Conservation (phyloP, 345 rosid genomes). For the Hirschfeldia incana region DNA sequence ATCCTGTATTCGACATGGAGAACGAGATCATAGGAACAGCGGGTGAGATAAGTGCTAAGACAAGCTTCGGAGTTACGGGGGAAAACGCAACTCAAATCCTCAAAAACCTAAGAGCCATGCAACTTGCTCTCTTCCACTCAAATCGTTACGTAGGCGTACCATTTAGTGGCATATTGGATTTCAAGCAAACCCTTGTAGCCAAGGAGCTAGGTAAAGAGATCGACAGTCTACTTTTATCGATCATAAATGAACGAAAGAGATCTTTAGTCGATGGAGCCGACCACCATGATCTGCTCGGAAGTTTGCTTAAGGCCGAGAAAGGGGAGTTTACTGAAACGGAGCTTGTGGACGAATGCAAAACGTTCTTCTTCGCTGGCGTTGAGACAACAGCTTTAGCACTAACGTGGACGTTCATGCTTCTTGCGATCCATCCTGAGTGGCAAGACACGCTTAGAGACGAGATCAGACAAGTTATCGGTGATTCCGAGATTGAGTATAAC, state of each 20-base stretch:
- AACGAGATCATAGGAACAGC: slow-evolving; percentile 64
- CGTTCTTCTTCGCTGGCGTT: slow-evolving; percentile 89
- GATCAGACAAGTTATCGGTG: slow-evolving; percentile 67
- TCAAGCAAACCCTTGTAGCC: slow-evolving; percentile 53
- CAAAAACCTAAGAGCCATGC: slow-evolving; percentile 69
- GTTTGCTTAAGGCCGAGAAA: slow-evolving; percentile 53
- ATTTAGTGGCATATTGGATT: slow-evolving; percentile 51
- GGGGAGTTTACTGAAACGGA: slow-evolving; percentile 49
- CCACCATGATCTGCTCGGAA: slow-evolving; percentile 59
- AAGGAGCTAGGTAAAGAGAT: slow-evolving; percentile 65
- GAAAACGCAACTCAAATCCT: slow-evolving; percentile 54
- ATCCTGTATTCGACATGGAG: slow-evolving; percentile 63
- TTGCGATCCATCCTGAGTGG: slow-evolving; percentile 80
- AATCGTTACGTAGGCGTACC: slow-evolving; percentile 88
- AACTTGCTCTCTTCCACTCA: slow-evolving; percentile 61
- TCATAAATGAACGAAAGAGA: slow-evolving; percentile 51
- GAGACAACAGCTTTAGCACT: slow-evolving; percentile 86
- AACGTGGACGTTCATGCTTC: slow-evolving; percentile 60
- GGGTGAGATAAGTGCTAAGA: slow-evolving; percentile 77
- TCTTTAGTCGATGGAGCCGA: slow-evolving; percentile 15
- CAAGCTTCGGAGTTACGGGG: slow-evolving; percentile 72
- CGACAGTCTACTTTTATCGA: slow-evolving; percentile 55
- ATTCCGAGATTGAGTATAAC: slow-evolving; percentile 54
- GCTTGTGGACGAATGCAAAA: slow-evolving; percentile 87
- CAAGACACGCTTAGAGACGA: slow-evolving; percentile 71